A percentile compares a stretch with the other conserved stretches of the same genome.
Conservation (phyloP, 2,329 filamentous ascomycete genomes). For the Orbilia brochopaga region DNA sequence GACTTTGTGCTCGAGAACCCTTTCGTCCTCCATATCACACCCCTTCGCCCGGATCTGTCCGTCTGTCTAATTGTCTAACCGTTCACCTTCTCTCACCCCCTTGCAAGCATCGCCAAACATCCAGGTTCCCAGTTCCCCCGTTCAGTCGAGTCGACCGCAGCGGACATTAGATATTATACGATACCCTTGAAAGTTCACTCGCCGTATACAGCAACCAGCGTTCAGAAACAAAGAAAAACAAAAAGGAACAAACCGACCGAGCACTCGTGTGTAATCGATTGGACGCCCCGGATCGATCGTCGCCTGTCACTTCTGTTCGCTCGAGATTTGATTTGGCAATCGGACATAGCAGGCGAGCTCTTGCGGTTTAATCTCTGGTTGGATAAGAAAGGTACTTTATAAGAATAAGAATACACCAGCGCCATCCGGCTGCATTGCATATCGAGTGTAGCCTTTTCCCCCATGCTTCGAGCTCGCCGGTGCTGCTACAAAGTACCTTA, state of each 20-base stretch:
- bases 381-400: neutral
- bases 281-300: conserved; percentile 1
- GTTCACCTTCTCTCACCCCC: no score
- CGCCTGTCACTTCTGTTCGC: conserved; percentile 12
- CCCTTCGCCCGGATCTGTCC: no score
- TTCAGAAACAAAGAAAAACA: no score
- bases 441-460: conserved; percentile 12
- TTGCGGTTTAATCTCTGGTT: conserved; percentile 3
- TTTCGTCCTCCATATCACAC: no score
- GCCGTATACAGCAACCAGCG: no score
- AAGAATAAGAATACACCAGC: neutral
- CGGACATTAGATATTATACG: no score
- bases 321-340: neutral
- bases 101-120: no score
- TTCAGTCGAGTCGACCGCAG: no score
- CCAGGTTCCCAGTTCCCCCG: no score
- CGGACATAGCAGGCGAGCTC: conserved; percentile 2
- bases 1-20: neutral
- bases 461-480: conserved; percentile 1
- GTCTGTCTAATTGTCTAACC: no score
- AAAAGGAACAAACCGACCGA: no score
- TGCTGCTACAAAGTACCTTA: neutral
- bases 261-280: neutral
- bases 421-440: conserved; percentile 8
- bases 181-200: no score